Base-by-base conservation (phyloP, 1,139 yeast genomes). In the Saccharomyces hybrid region DNA sequence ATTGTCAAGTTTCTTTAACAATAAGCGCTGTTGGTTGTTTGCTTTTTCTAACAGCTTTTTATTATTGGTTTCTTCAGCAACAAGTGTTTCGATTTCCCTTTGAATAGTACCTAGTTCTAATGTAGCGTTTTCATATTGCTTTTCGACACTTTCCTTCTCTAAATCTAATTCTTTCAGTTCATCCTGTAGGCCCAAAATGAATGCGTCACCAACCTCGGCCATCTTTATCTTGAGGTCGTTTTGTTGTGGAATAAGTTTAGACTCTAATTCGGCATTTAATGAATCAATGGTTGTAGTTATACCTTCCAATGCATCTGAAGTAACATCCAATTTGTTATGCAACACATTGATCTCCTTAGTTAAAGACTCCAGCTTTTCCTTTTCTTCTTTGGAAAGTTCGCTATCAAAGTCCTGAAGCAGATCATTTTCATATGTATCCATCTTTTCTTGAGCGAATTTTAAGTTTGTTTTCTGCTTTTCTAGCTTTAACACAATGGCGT, bases 1-100 rank as follows among this genome's bases (percentile, higher is more conserved):
- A 51, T 76, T 78, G 55, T 86, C 91, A 52, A 88, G 71, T 55
- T 79, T 79, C 55, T 77, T 79, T 48, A 85, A 70, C 1, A 83
- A 68, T 13, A 73, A 65, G 2, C 79, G 70, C 63, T 87, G 95
- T 52, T 78, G 80, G 5, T 80, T 78, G 61, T 84, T 81, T 5
- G 85, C 74, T 53, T 76, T 76, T 34, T 74, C 74, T 53, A 84
- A 67, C 4, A 73, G 64, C 1, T 69, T 69, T 60, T 80, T 78
- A 53, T 76, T 71, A 4, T 64, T 63, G 4, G 60, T 65, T 53
- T 67, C 60, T 48, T 69, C 69, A 11, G 59, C 61, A 23, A 59
- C 59, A 34, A 68, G 56, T 13, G 59, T 57, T 1, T 62, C 65
- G 4, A 72, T 64, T 48, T 67, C 69, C 6, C 57, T 54, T 49